Base-by-base conservation (phyloP, 1,284 basidiomycete genomes). In the Ganoderma leucocontextum region DNA sequence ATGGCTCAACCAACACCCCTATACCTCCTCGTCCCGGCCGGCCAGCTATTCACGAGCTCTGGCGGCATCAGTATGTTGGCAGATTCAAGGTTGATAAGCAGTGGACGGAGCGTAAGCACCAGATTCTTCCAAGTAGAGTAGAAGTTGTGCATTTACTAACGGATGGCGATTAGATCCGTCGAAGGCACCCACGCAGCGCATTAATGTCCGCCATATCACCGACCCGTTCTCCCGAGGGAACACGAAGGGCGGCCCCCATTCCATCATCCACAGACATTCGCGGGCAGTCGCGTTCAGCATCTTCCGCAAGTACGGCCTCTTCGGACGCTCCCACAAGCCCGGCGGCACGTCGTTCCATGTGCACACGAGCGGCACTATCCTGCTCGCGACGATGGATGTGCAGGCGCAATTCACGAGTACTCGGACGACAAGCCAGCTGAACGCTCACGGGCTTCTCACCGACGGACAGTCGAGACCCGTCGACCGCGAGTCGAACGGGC, bases 381-480 rank as follows among this genome's bases (percentile, higher is more conserved):
- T 94, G 70, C 80, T 94, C 17, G 92, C 90, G 12, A 87, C 90
- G 35, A 86, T 87, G 75, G 86, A 85, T 68, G 92, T 94, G 8
- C 92, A 94, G 74, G 87, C 88, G 74, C 87, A 90, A 38, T 94
- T 89, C 74, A 94, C 92, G 19, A 92, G 87, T 74, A 94, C 92
- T n/a, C 88, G 85, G 53, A 91, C 91, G 15, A 93, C 91, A 8
- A 84, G 86, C 60, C 88, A 87, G 75, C 82, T 94, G 41, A 87
- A 86, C 70, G 86, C 89, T 0, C 88, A 93, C 75, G 89, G 91
- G 4, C 77, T 92, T 36, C 80, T 93, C 53, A 87, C 87, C 60
- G 87, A 88, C 1, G 73, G 70, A 22, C 58, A 60, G 38, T 22
- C 58, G 13, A 22, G 58, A 15, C 38, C 58, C 22, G n/a, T n/a